These are phyloP conservation scores for Mycena kentingensis DNA, from an alignment of 768 basidiomycete species.

Conservation along the genomic window DNA sequence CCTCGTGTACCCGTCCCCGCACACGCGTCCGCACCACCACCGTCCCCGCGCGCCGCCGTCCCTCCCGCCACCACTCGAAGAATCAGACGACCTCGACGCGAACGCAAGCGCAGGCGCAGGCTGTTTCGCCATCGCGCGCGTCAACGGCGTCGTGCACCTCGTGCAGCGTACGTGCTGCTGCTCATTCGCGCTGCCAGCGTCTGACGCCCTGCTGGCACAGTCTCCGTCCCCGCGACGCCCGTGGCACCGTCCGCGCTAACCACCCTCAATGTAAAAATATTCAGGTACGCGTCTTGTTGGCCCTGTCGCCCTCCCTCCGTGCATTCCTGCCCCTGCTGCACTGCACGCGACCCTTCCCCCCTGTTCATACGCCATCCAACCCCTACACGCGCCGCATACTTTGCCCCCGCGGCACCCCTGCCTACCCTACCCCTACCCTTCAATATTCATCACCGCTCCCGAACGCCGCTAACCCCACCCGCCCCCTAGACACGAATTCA, in stretches of 20 bases:
- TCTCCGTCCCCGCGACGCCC: conserved; percentile 33
- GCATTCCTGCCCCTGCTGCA: too few species aligned
- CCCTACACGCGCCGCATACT: neutral
- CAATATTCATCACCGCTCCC: neutral
- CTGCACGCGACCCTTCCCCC: too few species aligned
- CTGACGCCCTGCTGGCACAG: conserved; percentile 5
- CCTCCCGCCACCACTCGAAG: neutral
- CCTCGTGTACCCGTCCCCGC: neutral
- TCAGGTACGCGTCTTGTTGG: conserved; percentile 26
- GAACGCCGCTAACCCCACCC: neutral
- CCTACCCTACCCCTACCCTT: neutral
- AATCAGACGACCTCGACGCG: conserved; percentile 17
- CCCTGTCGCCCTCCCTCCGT: too few species aligned
- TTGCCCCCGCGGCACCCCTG: neutral
- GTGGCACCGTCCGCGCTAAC: conserved; percentile 47
- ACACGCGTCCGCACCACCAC: neutral
- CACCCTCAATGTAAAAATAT: conserved; percentile 54
- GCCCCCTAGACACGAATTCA: conserved; percentile 56
- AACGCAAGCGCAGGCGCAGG: too few species aligned
- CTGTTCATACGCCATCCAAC: neutral
- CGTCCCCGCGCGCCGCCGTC: neutral
- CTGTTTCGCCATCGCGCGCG: conserved; percentile 59
- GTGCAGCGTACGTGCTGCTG: conserved; percentile 65
- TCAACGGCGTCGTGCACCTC: conserved; percentile 55
- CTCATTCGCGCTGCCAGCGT: too few species aligned